phyloP scores from a whole-genome alignment of 2,329 filamentous ascomycete genomes.

The Xylaria digitata region DNA sequence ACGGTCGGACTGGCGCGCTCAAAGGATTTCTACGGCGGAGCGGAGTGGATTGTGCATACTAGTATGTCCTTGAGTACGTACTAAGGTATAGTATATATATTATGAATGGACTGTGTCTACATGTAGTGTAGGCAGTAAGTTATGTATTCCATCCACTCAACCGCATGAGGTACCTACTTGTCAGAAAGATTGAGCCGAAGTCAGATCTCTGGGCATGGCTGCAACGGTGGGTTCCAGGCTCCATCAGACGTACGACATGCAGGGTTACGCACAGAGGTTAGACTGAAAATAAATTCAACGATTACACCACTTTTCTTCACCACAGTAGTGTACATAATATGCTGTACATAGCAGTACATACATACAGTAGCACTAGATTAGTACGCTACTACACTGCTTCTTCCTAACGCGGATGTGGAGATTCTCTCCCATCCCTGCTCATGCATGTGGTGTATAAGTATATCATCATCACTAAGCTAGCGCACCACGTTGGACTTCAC shows the following conservation, averaged over 20 bases:
- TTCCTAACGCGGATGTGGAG: conserved; percentile 3
- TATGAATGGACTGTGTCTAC: no score
- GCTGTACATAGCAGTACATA: no score
- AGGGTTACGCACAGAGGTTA: conserved; percentile 19
- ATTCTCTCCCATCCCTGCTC: conserved; percentile 19
- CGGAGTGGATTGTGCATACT: not conserved
- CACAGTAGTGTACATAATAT: not conserved
- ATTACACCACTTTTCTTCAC: not conserved
- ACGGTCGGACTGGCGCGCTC: not conserved
- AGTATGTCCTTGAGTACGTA: no score
- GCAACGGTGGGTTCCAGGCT: conserved; percentile 14
- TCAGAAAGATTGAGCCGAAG: conserved; percentile 3
- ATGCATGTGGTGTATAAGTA: conserved; percentile 30
- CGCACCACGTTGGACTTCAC: conserved; percentile 22
- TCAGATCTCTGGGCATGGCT: conserved; percentile 25
- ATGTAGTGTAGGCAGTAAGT: no score
- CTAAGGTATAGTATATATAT: no score
- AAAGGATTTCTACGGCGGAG: conserved; percentile 5
- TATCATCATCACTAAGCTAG: conserved; percentile 22
- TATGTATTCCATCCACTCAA: conserved; percentile 1
- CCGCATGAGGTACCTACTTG: not conserved
- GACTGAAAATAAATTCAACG: not conserved
- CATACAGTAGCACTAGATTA: no score
- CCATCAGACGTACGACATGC: conserved; percentile 28
- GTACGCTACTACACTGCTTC: no score